Evolutionary conservation across 352 stramenopile species (phyloP), one percentile per base, ranked within the genome.

Genomic region (Plasmopara muralis): DNA sequence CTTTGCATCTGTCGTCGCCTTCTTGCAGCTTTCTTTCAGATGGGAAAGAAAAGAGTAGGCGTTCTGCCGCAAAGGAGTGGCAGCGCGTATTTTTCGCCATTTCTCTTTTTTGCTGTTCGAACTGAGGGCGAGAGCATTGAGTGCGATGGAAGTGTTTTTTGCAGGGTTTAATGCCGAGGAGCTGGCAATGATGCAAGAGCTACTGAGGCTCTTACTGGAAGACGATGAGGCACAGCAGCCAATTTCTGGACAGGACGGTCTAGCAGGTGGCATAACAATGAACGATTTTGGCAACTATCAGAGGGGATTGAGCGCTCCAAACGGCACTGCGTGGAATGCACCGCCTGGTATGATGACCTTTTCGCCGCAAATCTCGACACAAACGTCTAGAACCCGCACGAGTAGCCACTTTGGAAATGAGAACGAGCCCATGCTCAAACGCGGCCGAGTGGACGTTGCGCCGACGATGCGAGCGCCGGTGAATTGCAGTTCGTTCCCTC

Each of bases 181-280:
- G 46, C 58, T 71, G 34, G 63, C 58, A 40, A 71, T 71, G 63
- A 71, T 71, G 63, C 54, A 71, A n/a, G 63, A 71, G 30, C 31
- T 71, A 38, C 47, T 71, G 40, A 44, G 58, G 33, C 63, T 71
- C 14, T 39, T 71, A 33, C 31, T 71, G 16, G 63, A 71, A 43
- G 63, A 71, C 12, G 63, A 71, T 48, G 63, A 71, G 33, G 34
- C 43, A 16, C 56, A 60, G 38, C 62, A 70, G 28, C 54, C 58
- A 16, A 54, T 50, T 14, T 53, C 62, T 16, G 34, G 43, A 46
- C 52, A 56, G 45, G 58, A 64, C 37, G 53, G 20, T 33, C 65
- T 55, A 47, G 30, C 50, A 53, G 43, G 34, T 37, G 46, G 50
- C 4, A 58, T 47, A 20, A 10, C 10, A 18, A 40, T 52, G 50